phyloP scores from a whole-genome alignment of 73 alveolate species.

The Paramecium sexaurelia region DNA sequence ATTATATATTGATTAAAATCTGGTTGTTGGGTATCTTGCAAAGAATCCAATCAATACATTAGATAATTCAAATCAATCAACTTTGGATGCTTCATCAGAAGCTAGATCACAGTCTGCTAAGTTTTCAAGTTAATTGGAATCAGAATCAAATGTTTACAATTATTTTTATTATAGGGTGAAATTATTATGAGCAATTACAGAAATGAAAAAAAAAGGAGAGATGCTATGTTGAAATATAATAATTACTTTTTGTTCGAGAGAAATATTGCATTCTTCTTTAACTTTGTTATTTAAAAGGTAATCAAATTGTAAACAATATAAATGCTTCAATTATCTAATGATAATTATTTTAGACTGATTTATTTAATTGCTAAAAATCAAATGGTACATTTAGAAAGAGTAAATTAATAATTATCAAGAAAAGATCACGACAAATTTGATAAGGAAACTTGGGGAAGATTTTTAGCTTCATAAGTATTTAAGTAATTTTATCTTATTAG shows the following conservation, averaged over 20 bases:
- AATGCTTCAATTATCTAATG: conserved; percentile 9
- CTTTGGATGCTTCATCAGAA: conserved; percentile 34
- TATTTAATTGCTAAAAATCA: conserved; percentile 58
- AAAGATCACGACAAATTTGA: conserved; percentile 60
- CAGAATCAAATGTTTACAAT: background rate
- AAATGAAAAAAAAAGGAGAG: conserved; percentile 65
- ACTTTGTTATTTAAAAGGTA: conserved; percentile 59
- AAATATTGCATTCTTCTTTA: conserved; percentile 68
- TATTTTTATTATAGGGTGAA: conserved; percentile 26
- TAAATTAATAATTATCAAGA: conserved; percentile 37
- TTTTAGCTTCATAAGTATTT: conserved; percentile 15
- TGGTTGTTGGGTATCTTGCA: conserved; percentile 66
- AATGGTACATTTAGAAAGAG: conserved; percentile 65
- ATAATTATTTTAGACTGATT: conserved; percentile 60
- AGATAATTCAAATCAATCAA: conserved; percentile 18
- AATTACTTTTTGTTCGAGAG: conserved; percentile 63
- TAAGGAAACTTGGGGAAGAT: conserved; percentile 63
- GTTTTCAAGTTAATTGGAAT: background rate
- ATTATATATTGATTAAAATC: conserved; percentile 57
- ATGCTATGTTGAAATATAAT: conserved; percentile 61
- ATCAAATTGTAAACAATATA: conserved; percentile 42
- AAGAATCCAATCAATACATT: conserved; percentile 61
- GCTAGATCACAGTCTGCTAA: background rate
- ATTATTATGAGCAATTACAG: conserved; percentile 59
- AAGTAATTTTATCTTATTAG: background rate